These are phyloP conservation scores for Fusarium luffae DNA, from an alignment of 2,329 filamentous ascomycete species.

Conservation along the genomic window DNA sequence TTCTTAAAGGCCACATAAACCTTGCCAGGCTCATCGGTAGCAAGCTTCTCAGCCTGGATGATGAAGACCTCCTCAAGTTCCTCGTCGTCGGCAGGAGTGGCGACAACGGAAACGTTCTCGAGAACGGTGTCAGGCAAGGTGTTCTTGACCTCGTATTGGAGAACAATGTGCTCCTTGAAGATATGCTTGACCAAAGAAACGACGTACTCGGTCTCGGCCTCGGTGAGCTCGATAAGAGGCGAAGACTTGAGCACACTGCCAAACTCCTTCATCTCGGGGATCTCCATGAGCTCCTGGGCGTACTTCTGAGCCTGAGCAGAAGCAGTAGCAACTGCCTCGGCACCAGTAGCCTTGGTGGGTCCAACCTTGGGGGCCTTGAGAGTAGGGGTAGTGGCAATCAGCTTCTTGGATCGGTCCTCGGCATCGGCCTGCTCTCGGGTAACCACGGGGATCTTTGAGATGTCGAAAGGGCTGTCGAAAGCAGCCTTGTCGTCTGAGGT, in stretches of 20 bases:
- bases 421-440: slow-evolving; percentile 96
- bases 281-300: slow-evolving; percentile 84
- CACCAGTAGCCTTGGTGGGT: slow-evolving; percentile 76
- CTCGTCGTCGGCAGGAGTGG: slow-evolving; percentile 83
- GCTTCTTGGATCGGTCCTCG: slow-evolving; percentile 96
- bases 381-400: slow-evolving; percentile 89
- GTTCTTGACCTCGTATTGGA: slow-evolving; percentile 98
- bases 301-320: slow-evolving; percentile 88
- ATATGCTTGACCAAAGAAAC: slow-evolving; percentile 95
- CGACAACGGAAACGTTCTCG: slow-evolving; percentile 87
- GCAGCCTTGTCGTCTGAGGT: slow-evolving; percentile 89
- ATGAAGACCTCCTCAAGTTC: slow-evolving; percentile 93
- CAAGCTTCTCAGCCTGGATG: slow-evolving; percentile 84
- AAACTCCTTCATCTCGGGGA: slow-evolving; percentile 91
- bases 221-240: slow-evolving; percentile 85
- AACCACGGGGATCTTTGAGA: slow-evolving; percentile 90
- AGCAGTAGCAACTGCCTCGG: slow-evolving; percentile 80
- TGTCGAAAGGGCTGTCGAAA: slow-evolving; percentile 88
- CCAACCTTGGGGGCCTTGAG: slow-evolving; percentile 91
- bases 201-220: slow-evolving; percentile 97
- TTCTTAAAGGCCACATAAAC: slow-evolving; percentile 97
- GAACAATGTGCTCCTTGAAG: slow-evolving; percentile 95
- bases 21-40: slow-evolving; percentile 87
- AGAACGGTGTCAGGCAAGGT: slow-evolving; percentile 91
- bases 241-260: slow-evolving; percentile 94